Conservation (phyloP, 768 basidiomycete species). For the Phanerodontia chrysosporium region DNA sequence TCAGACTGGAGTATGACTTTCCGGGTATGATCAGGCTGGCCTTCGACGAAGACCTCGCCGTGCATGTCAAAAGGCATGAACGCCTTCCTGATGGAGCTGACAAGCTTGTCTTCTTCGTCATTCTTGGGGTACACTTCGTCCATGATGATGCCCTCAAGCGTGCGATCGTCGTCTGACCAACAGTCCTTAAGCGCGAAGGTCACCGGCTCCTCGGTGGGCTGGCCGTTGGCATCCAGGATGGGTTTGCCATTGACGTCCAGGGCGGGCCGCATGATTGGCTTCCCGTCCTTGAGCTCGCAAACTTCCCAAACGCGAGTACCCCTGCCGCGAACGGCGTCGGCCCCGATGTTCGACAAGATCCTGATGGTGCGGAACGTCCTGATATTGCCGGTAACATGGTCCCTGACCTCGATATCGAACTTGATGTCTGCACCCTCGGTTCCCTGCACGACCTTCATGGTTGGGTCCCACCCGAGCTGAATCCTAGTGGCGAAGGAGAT, state of each 20-base stretch:
- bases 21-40: too few relatives aligned
- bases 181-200: not conserved
- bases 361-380: not conserved
- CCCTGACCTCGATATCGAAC: not conserved
- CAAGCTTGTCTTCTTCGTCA: too few relatives aligned
- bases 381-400: not conserved
- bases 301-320: constrained; percentile 18
- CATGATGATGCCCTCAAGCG: not conserved
- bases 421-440: not conserved
- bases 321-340: constrained; percentile 1
- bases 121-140: not conserved
- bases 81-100: too few relatives aligned
- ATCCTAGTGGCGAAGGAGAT: not conserved
- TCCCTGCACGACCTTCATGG: not conserved
- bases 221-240: too few relatives aligned
- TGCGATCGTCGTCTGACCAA: not conserved
- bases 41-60: too few relatives aligned
- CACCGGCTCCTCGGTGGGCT: not conserved
- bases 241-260: too few relatives aligned
- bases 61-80: too few relatives aligned
- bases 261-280: too few relatives aligned
- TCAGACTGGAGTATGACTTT: too few relatives aligned
- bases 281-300: too few relatives aligned
- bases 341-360: constrained; percentile 6
- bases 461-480: constrained; percentile 1